Base-by-base conservation (phyloP, 78 protist species). In the Dictyostelium intermedium region DNA sequence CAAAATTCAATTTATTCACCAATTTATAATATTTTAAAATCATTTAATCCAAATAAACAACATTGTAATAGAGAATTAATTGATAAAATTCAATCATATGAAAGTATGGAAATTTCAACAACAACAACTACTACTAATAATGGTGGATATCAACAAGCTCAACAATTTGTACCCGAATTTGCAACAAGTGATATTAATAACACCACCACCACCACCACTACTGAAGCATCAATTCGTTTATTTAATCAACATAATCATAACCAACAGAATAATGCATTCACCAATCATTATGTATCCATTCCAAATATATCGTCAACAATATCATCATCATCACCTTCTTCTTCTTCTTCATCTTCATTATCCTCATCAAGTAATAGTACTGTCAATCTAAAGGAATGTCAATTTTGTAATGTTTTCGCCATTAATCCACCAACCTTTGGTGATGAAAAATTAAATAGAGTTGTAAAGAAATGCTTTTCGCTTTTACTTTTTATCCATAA, bases 401-500 rank as follows among this genome's bases (percentile, higher is more conserved):
- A 6, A 39, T 61, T 86, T 77, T 86, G 92, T 34, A 53, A 63
- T 45, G 50, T 53, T 10, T 82, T 50, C n/a, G 41, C 25, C 20
- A 41, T 25, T 30, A n/a, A 27, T 5, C 84, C 72, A 20, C 82
- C 87, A 32, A 16, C 47, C 1, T 35, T 69, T 8, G 72, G 87
- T 69, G 87, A 89, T 66, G 82, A 89, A 23, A 35, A 78, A 47
- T 80, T 89, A 82, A 80, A 78, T 56, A 89, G 73, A 80, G 74
- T 89, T 4, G 79, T 78, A 14, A 80, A 45, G 18, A 80, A 80
- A 69, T 89, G 85, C 35, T 80, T 27, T 45, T 61, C 93, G 66
- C 50, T 87, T 53, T 45, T 87, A 27, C 78, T 25, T 20, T 77
- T 53, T 35, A 63, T n/a, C 23, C 47, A 69, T 39, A 18, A 35